Evolutionary conservation across 2,329 filamentous ascomycete species (phyloP), one percentile per base, ranked within the genome.

Genomic region (Neonectria ditissima): DNA sequence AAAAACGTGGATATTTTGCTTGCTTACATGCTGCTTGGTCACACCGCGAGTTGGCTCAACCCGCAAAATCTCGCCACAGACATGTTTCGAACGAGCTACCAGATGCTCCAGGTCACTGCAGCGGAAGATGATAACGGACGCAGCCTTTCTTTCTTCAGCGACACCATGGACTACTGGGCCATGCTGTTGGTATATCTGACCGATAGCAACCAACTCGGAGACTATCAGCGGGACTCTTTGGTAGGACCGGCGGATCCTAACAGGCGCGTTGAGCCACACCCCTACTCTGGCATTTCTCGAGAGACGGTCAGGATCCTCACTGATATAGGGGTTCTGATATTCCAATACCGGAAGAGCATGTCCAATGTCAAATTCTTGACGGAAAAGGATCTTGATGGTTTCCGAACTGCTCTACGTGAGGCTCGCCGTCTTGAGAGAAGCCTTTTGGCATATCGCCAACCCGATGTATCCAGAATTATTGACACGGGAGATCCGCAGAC

Each of bases 121-220:
- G 32, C 59, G 4, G 44, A 62, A 10, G 55, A 24, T 22, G 43
- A 34, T 5, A 47, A 65, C 7, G 24, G 50, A 1, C 26, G 44
- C 7, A 30, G 50, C 0, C 22, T 63, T 1, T 69, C 54, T 20
- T 66, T 73, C 34, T 67, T 73, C 51, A 56, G 45, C n/a, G 61
- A 66, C 2, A 62, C 65, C 0, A 62, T 73, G 65, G 66, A 69
- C 6, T 73, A 72, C 30, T 73, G 70, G 71, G 63, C 63, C 2
- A 71, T 73, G 69, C 58, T 73, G 1, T 60, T 73, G 2, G 60
- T 61, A 18, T 73, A 59, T 30, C 22, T 73, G 2, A 67, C 70
- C 0, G 70, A 73, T n/a, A 69, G 54, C 26, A 28, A 63, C 4
- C 55, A 67, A 7, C 58, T 72, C 0, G 65, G 52, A 22, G 59